Evolutionary conservation across 139 green algal genomes (phyloP).

Genomic region (Astrephomene gubernaculifera): DNA sequence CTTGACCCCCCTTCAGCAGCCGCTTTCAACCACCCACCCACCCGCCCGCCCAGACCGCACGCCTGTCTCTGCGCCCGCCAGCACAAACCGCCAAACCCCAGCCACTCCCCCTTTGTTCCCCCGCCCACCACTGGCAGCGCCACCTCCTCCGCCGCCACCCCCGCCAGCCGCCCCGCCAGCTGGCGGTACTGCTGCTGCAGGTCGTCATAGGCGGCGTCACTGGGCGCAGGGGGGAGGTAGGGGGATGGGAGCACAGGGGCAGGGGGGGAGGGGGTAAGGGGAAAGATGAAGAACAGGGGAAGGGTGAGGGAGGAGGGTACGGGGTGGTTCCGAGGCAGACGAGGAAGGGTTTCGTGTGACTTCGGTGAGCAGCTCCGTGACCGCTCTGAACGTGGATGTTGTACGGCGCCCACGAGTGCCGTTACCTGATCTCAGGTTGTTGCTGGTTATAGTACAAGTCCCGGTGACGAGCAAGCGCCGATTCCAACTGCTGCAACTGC

Average conservation of each 20-base stretch:
- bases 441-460: constrained; percentile 35
- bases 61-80: no score
- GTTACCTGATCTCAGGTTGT: constrained; percentile 37
- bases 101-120: background rate
- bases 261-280: no score
- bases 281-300: no score
- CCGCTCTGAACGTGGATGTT: background rate
- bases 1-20: no score
- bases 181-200: constrained; percentile 29
- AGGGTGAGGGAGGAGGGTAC: no score
- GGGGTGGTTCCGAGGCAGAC: no score
- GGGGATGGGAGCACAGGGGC: background rate
- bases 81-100: no score
- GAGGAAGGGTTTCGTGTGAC: no score
- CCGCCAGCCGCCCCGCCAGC: background rate
- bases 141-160: background rate
- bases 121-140: constrained; percentile 28
- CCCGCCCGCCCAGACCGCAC: no score
- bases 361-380: no score
- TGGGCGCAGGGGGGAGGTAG: background rate
- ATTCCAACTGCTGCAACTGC: constrained; percentile 18
- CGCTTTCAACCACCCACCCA: no score
- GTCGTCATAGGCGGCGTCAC: constrained; percentile 43
- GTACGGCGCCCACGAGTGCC: background rate
- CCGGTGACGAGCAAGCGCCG: background rate